Evolutionary conservation across 306 rosid genomes (phyloP).

Genomic region (Corylus avellana): DNA sequence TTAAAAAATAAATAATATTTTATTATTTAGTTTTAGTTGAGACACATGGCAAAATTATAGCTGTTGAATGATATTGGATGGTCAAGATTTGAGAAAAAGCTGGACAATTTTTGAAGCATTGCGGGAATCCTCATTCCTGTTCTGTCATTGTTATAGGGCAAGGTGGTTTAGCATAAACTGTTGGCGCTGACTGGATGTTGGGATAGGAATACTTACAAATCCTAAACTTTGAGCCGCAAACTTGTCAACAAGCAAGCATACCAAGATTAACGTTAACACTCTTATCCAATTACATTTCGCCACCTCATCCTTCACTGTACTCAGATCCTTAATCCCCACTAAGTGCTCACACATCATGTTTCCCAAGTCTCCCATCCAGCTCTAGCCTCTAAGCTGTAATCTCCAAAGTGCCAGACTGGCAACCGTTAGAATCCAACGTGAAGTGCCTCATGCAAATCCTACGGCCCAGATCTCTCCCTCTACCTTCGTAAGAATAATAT

Average conservation of each 20-base stretch:
- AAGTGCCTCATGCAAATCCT: constrained; percentile 6
- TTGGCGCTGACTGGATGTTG: not conserved
- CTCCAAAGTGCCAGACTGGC: constrained; percentile 31
- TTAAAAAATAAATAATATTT: too few relatives aligned
- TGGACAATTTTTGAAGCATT: too few relatives aligned
- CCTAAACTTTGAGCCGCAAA: too few relatives aligned
- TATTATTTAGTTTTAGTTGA: too few relatives aligned
- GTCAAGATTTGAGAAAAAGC: too few relatives aligned
- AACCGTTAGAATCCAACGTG: constrained; percentile 30
- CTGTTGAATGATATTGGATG: too few relatives aligned
- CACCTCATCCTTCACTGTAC: too few relatives aligned
- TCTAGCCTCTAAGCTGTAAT: not conserved
- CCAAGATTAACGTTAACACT: too few relatives aligned
- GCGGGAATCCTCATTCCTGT: not conserved
- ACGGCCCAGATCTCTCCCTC: constrained; percentile 37
- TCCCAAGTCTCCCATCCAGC: not conserved
- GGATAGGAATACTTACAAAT: not conserved
- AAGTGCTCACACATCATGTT: not conserved
- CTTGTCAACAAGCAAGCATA: too few relatives aligned
- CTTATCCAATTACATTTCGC: too few relatives aligned
- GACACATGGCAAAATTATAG: too few relatives aligned
- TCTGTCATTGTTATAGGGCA: not conserved
- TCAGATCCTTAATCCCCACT: not conserved
- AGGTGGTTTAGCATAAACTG: not conserved
- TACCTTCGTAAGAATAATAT: not conserved